Evolutionary conservation across 2,329 filamentous ascomycete genomes (phyloP).

Genomic region (Orbilia brochopaga): DNA sequence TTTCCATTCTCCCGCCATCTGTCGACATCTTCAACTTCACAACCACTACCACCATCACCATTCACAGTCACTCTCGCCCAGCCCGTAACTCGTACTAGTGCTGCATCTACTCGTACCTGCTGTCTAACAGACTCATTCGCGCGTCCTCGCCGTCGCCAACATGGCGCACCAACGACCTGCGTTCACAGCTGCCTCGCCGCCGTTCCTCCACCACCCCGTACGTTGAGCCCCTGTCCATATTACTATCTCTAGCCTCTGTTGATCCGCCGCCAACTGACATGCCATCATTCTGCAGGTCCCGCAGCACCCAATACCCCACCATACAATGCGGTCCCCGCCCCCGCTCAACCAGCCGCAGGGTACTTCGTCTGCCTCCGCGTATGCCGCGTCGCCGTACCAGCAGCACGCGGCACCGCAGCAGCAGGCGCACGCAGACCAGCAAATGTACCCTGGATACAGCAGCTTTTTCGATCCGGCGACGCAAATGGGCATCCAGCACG

Average conservation of each 20-base stretch:
- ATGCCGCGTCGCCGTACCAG: conserved; percentile 64
- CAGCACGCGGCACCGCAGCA: conserved; percentile 69
- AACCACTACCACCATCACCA: neutral
- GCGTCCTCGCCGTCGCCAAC: conserved; percentile 7
- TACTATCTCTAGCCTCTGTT: conserved; percentile 60
- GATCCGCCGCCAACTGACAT: conserved; percentile 56
- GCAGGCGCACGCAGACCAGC: conserved; percentile 64
- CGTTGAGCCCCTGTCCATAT: neutral
- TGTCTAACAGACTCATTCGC: neutral
- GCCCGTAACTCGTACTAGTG: neutral
- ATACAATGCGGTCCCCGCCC: conserved; percentile 94
- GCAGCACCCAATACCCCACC: conserved; percentile 95
- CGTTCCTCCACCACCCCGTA: conserved; percentile 55
- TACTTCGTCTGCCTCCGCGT: conserved; percentile 65
- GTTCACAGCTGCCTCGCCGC: conserved; percentile 53
- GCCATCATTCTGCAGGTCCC: conserved; percentile 62
- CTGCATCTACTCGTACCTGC: neutral
- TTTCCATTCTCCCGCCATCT: neutral
- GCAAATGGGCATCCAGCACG: conserved; percentile 84
- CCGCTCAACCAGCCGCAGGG: conserved; percentile 59
- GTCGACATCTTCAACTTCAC: neutral
- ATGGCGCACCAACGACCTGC: conserved; percentile 52
- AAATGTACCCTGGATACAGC: conserved; percentile 72
- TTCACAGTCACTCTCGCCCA: neutral
- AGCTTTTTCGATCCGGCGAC: conserved; percentile 96